Percentiles rank a stretch among this genome's conserved stretches.
phyloP scores from a whole-genome alignment of 108 stramenopile species.

The Nannochloropsis gaditana region DNA sequence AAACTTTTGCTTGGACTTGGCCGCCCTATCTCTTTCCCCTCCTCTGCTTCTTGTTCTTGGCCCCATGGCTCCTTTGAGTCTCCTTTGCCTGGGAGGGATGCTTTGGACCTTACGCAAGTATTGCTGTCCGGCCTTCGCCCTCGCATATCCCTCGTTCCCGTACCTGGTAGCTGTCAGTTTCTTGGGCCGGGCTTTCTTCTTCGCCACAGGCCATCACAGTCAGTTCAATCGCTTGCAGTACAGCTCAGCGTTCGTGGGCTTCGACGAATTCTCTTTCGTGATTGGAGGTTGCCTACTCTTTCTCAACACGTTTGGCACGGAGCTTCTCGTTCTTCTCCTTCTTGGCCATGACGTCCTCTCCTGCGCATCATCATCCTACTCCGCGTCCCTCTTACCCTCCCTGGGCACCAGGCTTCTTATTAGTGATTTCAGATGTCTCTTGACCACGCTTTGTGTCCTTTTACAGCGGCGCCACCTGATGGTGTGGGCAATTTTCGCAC shows the following conservation, averaged over 20 bases:
- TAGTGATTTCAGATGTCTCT: constrained; percentile 34
- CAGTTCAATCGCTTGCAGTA: constrained; percentile 54
- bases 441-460: constrained; percentile 38
- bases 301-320: constrained; percentile 51
- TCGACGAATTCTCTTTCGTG: constrained; percentile 46
- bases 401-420: constrained; percentile 21
- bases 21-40: constrained; percentile 6
- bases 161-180: constrained; percentile 8
- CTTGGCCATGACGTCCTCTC: background rate
- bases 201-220: constrained; percentile 50
- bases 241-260: constrained; percentile 49
- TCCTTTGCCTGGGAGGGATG: background rate
- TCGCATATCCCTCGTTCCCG: background rate
- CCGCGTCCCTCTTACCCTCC: constrained; percentile 26
- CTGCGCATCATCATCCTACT: background rate
- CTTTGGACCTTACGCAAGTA: background rate
- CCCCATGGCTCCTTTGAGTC: background rate
- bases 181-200: constrained; percentile 40
- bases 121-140: background rate
- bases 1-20: background rate
- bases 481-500: constrained; percentile 57
- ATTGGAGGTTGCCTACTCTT: constrained; percentile 44
- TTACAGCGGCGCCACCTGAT: constrained; percentile 54
- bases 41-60: constrained; percentile 6
- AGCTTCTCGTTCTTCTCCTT: constrained; percentile 33